Evolutionary conservation across 1,139 yeast genomes (phyloP).

Genomic region (Geotrichum aggregatum): DNA sequence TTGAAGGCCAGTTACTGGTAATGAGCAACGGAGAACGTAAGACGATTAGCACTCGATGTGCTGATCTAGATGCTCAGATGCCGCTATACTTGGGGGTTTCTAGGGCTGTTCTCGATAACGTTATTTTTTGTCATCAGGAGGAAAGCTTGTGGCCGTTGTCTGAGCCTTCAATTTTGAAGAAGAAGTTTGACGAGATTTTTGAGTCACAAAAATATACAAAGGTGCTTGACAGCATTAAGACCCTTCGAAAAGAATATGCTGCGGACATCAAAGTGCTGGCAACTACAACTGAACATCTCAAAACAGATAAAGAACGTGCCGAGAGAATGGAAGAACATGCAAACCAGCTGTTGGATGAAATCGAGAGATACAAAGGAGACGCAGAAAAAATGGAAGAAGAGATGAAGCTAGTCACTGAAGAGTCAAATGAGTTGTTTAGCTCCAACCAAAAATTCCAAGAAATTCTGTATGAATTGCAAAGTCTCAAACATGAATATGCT

Average conservation of each 20-base stretch:
- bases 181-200: constrained; percentile 91
- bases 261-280: constrained; percentile 69
- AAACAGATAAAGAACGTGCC: constrained; percentile 70
- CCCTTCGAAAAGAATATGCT: constrained; percentile 70
- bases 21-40: constrained; percentile 62
- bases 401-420: constrained; percentile 51
- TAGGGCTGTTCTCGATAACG: constrained; percentile 81
- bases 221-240: constrained; percentile 76
- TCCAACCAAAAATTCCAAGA: constrained; percentile 80
- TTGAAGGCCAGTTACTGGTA: constrained; percentile 81
- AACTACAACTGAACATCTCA: constrained; percentile 72
- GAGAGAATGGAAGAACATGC: constrained; percentile 53
- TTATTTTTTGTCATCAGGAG: constrained; percentile 95
- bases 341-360: constrained; percentile 43
- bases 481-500: constrained; percentile 47
- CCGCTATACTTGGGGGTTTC: constrained; percentile 86
- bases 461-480: constrained; percentile 60
- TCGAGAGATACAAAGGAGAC: constrained; percentile 48
- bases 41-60: constrained; percentile 75
- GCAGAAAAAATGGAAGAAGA: constrained; percentile 49
- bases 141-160: constrained; percentile 95
- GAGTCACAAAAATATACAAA: constrained; percentile 92
- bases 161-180: constrained; percentile 84
- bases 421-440: constrained; percentile 63
- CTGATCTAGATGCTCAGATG: constrained; percentile 77